Evolutionary conservation across 345 rosid species (phyloP).

Genomic region (Hibiscus tridactylites): DNA sequence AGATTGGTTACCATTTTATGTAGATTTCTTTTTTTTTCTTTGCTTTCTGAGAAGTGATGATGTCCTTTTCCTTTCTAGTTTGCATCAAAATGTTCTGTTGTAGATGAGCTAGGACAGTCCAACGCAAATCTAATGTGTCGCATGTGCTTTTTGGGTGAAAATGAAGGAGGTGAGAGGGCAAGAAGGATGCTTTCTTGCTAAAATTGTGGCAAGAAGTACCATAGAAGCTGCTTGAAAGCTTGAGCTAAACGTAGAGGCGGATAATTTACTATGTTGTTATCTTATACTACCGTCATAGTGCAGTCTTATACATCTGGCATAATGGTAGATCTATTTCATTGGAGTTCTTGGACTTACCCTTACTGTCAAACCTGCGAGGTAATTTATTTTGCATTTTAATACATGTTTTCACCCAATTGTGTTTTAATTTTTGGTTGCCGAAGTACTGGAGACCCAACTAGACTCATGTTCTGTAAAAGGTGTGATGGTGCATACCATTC

Average conservation of each 20-base stretch:
- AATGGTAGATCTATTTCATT: slow-evolving; percentile 80
- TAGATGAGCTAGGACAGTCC: slow-evolving; percentile 52
- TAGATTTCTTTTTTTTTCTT: no score
- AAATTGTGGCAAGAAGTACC: slow-evolving; percentile 90
- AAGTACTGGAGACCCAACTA: slow-evolving; percentile 87
- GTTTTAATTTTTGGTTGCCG: slow-evolving; percentile 27
- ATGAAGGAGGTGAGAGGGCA: slow-evolving; percentile 73
- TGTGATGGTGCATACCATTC: slow-evolving; percentile 97
- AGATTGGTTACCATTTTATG: not conserved
- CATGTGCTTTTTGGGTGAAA: slow-evolving; percentile 79
- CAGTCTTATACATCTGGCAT: slow-evolving; percentile 13
- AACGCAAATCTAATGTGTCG: slow-evolving; percentile 58
- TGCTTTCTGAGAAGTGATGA: not conserved
- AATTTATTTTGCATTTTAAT: slow-evolving; percentile 4
- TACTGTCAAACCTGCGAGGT: slow-evolving; percentile 94
- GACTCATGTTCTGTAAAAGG: slow-evolving; percentile 90
- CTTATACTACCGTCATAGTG: slow-evolving; percentile 8
- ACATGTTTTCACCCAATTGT: not conserved
- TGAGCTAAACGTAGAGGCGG: slow-evolving; percentile 87
- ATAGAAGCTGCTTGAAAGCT: slow-evolving; percentile 71
- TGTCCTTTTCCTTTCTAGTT: slow-evolving; percentile 25
- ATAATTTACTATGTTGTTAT: slow-evolving; percentile 13
- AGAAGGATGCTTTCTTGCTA: slow-evolving; percentile 86
- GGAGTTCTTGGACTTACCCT: slow-evolving; percentile 98
- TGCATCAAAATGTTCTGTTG: slow-evolving; percentile 33